Percentiles rank a stretch among this genome's conserved stretches.
phyloP scores from a whole-genome alignment of 139 green algal species.

The Auxenochlorella pyrenoidosa region DNA sequence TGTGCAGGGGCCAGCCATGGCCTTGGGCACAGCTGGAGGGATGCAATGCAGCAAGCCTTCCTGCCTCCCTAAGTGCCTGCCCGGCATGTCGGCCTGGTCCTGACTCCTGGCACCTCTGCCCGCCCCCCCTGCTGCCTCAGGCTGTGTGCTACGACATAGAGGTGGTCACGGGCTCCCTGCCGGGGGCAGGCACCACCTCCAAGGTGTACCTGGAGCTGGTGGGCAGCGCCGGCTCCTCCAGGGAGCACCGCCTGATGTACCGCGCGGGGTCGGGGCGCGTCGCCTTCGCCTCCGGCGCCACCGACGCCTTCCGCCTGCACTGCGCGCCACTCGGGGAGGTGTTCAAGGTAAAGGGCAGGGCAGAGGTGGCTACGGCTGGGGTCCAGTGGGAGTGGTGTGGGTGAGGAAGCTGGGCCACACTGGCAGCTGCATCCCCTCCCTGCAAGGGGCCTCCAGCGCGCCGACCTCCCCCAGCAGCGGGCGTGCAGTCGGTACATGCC shows the following conservation, averaged over 20 bases:
- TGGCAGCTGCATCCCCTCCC: too few species aligned
- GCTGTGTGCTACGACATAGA: constrained; percentile 68
- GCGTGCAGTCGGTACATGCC: too few species aligned
- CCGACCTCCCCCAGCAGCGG: too few species aligned
- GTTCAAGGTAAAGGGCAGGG: constrained; percentile 1
- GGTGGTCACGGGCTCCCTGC: constrained; percentile 61
- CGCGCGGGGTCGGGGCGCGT: not conserved
- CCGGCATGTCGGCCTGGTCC: too few species aligned
- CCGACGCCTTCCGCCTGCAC: constrained; percentile 50
- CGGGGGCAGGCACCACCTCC: constrained; percentile 72
- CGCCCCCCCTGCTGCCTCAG: not conserved
- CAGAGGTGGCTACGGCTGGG: too few species aligned
- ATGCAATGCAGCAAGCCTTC: too few species aligned
- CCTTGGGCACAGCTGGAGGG: constrained; percentile 7
- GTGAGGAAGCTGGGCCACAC: too few species aligned
- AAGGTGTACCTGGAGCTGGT: constrained; percentile 67
- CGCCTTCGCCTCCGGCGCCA: constrained; percentile 3
- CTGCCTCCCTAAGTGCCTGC: not conserved
- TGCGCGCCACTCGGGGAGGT: constrained; percentile 61
- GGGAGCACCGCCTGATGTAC: constrained; percentile 34
- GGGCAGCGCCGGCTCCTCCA: constrained; percentile 45
- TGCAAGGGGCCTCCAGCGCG: too few species aligned
- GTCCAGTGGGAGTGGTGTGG: too few species aligned
- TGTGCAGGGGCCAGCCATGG: constrained; percentile 13
- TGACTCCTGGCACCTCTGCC: too few species aligned